phyloP scores from a whole-genome alignment of 768 basidiomycete genomes.

The Agrocybe chaxingu region DNA sequence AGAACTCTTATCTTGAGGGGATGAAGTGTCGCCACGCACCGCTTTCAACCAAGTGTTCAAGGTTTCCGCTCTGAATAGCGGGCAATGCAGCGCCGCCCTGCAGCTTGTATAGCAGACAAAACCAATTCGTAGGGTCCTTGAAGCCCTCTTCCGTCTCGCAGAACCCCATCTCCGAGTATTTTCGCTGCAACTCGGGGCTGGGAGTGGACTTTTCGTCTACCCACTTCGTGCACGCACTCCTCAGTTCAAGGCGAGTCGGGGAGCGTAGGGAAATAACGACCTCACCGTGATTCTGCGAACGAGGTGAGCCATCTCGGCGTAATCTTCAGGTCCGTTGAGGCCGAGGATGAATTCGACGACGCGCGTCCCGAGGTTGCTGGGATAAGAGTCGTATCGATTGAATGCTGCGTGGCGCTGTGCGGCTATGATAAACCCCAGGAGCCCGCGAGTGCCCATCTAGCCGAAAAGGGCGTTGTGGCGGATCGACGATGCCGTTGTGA shows the following conservation, averaged over 20 bases:
- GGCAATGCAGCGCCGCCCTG: neutral
- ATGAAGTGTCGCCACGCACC: too few relatives aligned
- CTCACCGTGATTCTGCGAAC: neutral
- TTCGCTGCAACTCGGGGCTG: neutral
- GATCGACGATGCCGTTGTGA: too few relatives aligned
- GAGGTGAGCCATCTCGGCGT: neutral
- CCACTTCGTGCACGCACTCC: neutral
- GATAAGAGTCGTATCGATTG: neutral
- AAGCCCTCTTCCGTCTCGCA: neutral
- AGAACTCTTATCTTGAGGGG: neutral
- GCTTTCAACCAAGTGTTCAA: neutral
- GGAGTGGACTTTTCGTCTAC: neutral
- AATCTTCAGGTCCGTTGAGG: neutral
- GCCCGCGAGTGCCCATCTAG: neutral
- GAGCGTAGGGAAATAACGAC: too few relatives aligned
- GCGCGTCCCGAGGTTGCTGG: neutral
- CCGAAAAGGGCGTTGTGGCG: too few relatives aligned
- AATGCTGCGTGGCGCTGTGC: neutral
- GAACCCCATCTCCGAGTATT: neutral
- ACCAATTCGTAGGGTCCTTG: neutral
- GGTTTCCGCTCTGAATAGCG: neutral
- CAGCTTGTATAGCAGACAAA: neutral
- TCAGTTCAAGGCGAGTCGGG: too few relatives aligned
- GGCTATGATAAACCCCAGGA: neutral
- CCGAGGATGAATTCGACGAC: neutral